Percentiles rank a stretch among this genome's conserved stretches.
These are phyloP conservation scores for Macadamia integrifolia DNA, from an alignment of 164 flowering plant genomes.

Conservation along the genomic window DNA sequence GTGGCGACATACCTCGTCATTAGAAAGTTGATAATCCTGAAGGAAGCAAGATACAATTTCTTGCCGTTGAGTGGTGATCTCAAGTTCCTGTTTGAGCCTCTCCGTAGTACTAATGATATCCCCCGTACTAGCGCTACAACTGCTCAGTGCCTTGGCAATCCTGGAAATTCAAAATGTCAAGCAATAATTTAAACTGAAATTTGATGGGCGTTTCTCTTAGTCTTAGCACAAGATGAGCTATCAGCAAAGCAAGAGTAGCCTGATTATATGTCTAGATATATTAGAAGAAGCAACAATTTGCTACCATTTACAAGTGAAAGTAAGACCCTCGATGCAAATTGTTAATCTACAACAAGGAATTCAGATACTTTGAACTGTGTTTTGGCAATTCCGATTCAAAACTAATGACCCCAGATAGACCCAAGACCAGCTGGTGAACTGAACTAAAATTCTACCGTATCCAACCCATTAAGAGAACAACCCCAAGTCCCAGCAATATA, in stretches of 20 bases:
- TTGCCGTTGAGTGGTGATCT: slow-evolving; percentile 76
- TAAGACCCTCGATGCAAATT: no score
- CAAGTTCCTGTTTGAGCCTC: slow-evolving; percentile 91
- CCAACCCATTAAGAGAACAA: neutral
- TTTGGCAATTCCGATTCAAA: no score
- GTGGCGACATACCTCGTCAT: slow-evolving; percentile 59
- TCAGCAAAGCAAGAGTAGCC: no score
- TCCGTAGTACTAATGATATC: slow-evolving; percentile 90
- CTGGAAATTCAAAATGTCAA: slow-evolving; percentile 24
- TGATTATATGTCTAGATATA: no score
- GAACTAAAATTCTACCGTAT: neutral
- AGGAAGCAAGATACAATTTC: slow-evolving; percentile 92
- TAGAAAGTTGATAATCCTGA: slow-evolving; percentile 91
- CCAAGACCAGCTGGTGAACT: neutral
- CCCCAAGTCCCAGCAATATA: neutral
- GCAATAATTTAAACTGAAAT: neutral
- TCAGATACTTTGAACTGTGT: no score
- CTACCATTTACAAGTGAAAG: no score
- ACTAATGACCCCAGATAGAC: no score
- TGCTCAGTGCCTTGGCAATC: slow-evolving; percentile 75
- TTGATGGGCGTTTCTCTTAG: no score
- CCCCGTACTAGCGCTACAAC: slow-evolving; percentile 79
- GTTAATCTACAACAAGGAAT: no score
- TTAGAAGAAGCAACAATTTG: no score
- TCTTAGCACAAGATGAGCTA: no score